Evolutionary conservation across 192 early-diverging fungal species (phyloP), one percentile per base, ranked within the genome.

Genomic region (Entomortierella lignicola): DNA sequence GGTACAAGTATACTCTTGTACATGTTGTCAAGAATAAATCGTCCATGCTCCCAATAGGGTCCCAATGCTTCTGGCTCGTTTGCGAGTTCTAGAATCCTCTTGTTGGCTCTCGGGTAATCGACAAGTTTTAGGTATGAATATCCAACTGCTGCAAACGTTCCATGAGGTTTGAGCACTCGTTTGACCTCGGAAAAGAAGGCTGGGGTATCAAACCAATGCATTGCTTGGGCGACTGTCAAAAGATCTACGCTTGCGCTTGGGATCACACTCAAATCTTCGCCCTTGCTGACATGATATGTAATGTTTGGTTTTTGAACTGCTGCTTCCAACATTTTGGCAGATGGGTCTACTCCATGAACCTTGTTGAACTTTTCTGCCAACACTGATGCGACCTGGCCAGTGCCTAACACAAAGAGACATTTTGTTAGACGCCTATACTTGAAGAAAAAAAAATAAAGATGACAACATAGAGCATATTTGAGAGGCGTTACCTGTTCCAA

Each of bases 151-250:
- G 86, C 87, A 47, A 92, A 72, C 0, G 89, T 90, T 11, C 91
- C 91, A 1, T 48, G 60, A n/a, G 87, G 88, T 44, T 88, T 88
- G 20, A 92, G 80, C 8, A 89, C 86, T n/a, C 87, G 84, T 54
- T 84, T 82, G 44, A 81, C 72, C 60, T 89, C 87, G 5, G 82
- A 74, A 55, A 86, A 90, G 67, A 92, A 92, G 10, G 43, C 39
- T 21, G 77, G 68, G 32, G 85, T 80, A 29, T 89, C 81, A 25
- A 92, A 85, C 89, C 89, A 92, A 54, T 89, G 86, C 43, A 84
- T 63, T 0, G 85, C 84, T 25, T 88, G 86, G 1, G 83, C 85
- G 2, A 80, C 55, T 0, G 86, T 86, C 18, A 89, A 56, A 21
- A 88, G 51, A 66, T 89, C 88, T 12, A 87, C 68, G 13, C 67